Conservation (phyloP, 805 yeast species). For the Debaryomyces tyrocola region DNA sequence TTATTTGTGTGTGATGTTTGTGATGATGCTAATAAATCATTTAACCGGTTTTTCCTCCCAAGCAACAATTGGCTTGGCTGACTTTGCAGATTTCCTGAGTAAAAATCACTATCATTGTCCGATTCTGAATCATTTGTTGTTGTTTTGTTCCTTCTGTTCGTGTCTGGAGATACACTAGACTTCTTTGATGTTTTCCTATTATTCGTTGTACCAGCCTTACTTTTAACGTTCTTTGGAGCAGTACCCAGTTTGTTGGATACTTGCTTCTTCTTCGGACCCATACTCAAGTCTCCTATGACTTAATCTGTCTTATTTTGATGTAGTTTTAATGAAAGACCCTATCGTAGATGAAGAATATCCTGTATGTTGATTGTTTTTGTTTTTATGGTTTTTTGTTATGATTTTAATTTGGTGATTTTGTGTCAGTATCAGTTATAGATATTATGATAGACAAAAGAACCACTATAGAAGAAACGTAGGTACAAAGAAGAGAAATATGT, state of each 20-base stretch:
- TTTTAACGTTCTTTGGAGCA: neutral
- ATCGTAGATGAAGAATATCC: constrained; percentile 5
- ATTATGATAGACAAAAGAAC: neutral
- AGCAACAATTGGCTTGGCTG: constrained; percentile 10
- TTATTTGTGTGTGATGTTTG: constrained; percentile 2
- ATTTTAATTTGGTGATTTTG: constrained; percentile 5
- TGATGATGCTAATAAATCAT: constrained; percentile 14
- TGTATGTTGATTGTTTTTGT: constrained; percentile 12
- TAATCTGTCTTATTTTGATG: neutral
- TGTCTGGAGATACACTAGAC: neutral
- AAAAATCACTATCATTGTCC: constrained; percentile 1
- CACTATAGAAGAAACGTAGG: too few species aligned
- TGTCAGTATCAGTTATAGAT: neutral
- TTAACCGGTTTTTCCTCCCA: constrained; percentile 19
- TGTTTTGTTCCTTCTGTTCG: neutral
- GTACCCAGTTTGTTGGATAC: constrained; percentile 1
- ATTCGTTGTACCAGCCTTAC: neutral
- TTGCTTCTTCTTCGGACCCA: constrained; percentile 11
- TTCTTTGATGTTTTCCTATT: neutral
- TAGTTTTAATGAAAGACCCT: neutral
- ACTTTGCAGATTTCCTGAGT: constrained; percentile 3
- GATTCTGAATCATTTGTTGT: neutral
- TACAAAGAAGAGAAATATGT: neutral
- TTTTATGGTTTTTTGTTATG: constrained; percentile 8
- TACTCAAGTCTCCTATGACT: neutral